Base-by-base conservation (phyloP, 805 yeast genomes). In the Starmerella bombi region DNA sequence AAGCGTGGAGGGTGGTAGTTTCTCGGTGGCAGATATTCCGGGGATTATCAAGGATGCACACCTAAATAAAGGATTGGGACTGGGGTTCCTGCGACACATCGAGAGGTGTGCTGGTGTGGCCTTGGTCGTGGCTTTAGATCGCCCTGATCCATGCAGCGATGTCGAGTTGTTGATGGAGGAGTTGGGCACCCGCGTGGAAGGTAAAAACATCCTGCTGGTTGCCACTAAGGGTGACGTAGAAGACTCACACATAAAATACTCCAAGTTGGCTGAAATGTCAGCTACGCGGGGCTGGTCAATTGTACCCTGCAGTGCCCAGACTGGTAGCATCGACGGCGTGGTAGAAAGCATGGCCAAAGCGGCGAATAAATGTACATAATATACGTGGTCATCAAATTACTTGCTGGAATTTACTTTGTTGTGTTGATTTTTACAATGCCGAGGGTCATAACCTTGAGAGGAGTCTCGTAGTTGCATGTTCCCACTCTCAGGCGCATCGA, bases 11-110 rank as follows among this genome's bases (percentile, higher is more conserved):
- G 53, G 54, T 33, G 50, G 52, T 19, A 70, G 80, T 4, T 86
- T 88, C 57, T 82, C 95, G 0, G 96, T 91, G 1, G 97, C 97
- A 1, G 98, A 91, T 63, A 91, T 91, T 43, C 98, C 98, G 0
- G 98, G 98, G 5, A 80, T 91, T 34, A 80, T 91, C 44, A 70
- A 76, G 58, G 96, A 94, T 5, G 97, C 98, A 0, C 70, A 75
- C 6, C 56, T 58, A 5, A 81, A 86, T 55, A 77, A 71, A 56
- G 98, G 98, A 1, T 77, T 91, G 81, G 98, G 98, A 0, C 66
- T 84, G 36, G 95, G 85, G 47, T 91, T 91, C 59, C 62, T 91
- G 48, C 70, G 95, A 41, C 98, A 91, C 58, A 75, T 91, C 35
- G 97, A 91, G 59, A 70, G 98, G 48, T 80, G 94, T 4, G 79